Base-by-base conservation (phyloP, 225 moss, liverwort and hornwort species). In the Neckera pumila region DNA sequence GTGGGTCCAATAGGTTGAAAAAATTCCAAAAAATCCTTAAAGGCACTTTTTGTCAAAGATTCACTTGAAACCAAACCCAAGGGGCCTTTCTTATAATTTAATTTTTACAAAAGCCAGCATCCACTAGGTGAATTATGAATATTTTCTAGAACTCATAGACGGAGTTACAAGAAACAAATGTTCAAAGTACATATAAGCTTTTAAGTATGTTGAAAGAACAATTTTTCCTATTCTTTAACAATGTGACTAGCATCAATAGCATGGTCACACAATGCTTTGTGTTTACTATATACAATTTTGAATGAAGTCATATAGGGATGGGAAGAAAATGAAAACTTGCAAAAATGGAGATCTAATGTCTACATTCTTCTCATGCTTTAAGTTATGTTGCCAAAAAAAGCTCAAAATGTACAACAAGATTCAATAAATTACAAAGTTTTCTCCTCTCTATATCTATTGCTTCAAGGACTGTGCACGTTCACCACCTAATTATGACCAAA, bases 141-240 rank as follows among this genome's bases (percentile, higher is more conserved):
- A 2, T 47, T 47, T 45, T 6, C 4, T 47, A 11, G 2, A 74
- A 7, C 11, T 47, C 2, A 74, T 49, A 31, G 0, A 0, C 0
- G 0, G 1, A 74, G 19, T 49, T 49, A 31, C 1, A 75, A 75
- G 6, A 33, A 12, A 31, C 2, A 74, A 11, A 47, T 31, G 7
- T n/a, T n/a, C n/a, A n/a, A 47, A 47, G 19, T 74, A 30, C 33
- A 31, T 33, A 19, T 12, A 49, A n/a, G n/a, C n/a, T n/a, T n/a
- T n/a, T n/a, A n/a, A 19, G 2, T 7, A 49, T 49, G 8, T 20
- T 75, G 3, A 20, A 21, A 74, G 11, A 30, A 0, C 0, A 18
- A 6, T 31, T 20, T 33, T 2, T 20, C 7, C 0, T 3, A 8
- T 21, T 33, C 2, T 51, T 51, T 51, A 33, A 33, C 0, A 0